Evolutionary conservation across 1,284 basidiomycete genomes (phyloP).

Genomic region (Earliella scabrosa): DNA sequence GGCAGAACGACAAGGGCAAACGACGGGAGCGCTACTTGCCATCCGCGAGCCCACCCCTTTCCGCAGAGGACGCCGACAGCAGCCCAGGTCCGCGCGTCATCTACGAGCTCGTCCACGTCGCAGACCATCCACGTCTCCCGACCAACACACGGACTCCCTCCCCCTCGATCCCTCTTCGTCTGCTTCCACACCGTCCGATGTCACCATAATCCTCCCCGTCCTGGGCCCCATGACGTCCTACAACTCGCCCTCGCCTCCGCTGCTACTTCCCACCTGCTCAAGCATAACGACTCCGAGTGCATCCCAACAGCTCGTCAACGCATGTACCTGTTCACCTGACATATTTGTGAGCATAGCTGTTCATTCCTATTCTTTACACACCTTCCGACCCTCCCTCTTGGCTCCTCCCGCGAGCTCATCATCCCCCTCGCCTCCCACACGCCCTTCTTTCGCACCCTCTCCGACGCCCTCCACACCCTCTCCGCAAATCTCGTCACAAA

Average conservation of each 20-base stretch:
- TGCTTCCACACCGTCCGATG: not conserved
- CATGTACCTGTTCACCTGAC: no score
- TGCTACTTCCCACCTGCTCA: not conserved
- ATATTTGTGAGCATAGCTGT: constrained; percentile 10
- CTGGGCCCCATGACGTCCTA: constrained; percentile 3
- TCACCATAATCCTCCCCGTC: constrained; percentile 6
- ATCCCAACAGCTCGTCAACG: no score
- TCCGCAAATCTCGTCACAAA: constrained; percentile 68
- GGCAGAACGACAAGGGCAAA: constrained; percentile 29
- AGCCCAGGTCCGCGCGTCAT: constrained; percentile 37
- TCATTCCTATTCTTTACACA: not conserved
- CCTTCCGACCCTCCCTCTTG: not conserved
- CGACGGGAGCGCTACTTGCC: constrained; percentile 21
- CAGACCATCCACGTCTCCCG: constrained; percentile 58
- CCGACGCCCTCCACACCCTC: constrained; percentile 72
- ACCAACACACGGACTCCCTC: constrained; percentile 32
- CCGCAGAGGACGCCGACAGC: constrained; percentile 14
- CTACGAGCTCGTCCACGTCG: constrained; percentile 57
- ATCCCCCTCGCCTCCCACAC: constrained; percentile 85
- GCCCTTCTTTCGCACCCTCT: constrained; percentile 83
- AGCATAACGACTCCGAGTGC: no score
- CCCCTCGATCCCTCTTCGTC: not conserved
- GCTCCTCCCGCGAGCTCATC: constrained; percentile 58
- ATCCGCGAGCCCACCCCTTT: not conserved
- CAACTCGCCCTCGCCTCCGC: constrained; percentile 4